Evolutionary conservation across 352 stramenopile species (phyloP).

Genomic region (Phytophthora citricola): DNA sequence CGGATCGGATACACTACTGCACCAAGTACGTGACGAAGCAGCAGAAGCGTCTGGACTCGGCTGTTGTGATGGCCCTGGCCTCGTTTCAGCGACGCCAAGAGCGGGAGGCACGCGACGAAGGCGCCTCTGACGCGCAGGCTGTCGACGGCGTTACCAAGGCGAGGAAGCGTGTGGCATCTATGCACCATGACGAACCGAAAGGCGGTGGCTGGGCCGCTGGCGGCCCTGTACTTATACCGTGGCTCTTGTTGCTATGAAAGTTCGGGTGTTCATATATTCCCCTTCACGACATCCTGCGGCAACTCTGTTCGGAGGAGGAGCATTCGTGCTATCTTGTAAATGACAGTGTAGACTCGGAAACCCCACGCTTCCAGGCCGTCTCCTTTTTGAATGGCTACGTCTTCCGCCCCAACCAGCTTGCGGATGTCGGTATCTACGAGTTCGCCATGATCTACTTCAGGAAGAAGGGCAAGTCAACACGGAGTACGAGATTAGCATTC

Average conservation of each 20-base stretch:
- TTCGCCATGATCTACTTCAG: conserved; percentile 7
- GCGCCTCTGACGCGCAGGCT: not conserved
- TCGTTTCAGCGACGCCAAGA: not conserved
- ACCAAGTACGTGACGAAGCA: conserved; percentile 2
- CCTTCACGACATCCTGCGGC: not conserved
- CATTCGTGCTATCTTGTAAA: not conserved
- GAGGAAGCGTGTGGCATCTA: not conserved
- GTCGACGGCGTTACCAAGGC: too few relatives aligned
- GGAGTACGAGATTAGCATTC: not conserved
- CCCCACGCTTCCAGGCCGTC: not conserved
- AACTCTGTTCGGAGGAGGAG: not conserved
- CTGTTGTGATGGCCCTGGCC: not conserved
- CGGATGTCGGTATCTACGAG: not conserved
- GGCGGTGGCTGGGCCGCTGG: not conserved
- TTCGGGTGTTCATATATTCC: not conserved
- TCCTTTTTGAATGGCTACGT: conserved; percentile 7
- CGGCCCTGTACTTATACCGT: not conserved
- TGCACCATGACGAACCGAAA: not conserved
- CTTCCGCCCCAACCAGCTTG: not conserved
- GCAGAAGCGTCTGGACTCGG: not conserved
- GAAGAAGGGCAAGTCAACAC: not conserved
- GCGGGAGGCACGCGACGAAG: not conserved
- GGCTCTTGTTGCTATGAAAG: conserved; percentile 2
- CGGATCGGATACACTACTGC: conserved; percentile 1
- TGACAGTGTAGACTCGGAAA: not conserved